Base-by-base conservation (phyloP, 345 rosid genomes). In the Cardamine occulta region DNA sequence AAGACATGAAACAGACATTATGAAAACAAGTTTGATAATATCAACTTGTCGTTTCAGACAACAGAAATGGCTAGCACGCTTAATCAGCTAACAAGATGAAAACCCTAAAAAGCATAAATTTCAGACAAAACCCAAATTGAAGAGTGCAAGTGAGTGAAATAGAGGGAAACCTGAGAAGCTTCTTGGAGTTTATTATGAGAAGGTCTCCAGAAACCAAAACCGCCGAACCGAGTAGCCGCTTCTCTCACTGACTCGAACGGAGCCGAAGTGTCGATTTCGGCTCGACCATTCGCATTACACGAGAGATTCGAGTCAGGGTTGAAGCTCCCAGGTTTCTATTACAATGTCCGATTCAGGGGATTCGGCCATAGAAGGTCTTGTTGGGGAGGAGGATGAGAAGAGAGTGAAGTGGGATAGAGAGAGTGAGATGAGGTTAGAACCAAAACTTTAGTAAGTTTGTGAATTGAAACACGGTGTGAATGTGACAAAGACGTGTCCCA, bases 211-310 rank as follows among this genome's bases (percentile, higher is more conserved):
- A 79, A 89, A 56, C 99, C 97, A 61, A 89, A 68, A 24, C 97
- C 99, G 39, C 99, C 97, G 75, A 95, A 95, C 12, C 97, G 91
- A 77, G 68, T 79, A 24, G 87, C 93, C 0, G 97, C 97, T 39
- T 91, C 97, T 84, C 84, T 91, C 19, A 95, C 99, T 1, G 99
- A 91, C 86, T 86, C 92, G 70, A 95, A 90, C 53, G 97, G 99
- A 8, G 88, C 85, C 52, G 99, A 91, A 2, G 97, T 86, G 49
- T 94, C 99, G 75, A 95, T 88, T 79, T 88, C 97, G 5, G 83
- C 89, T 45, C 75, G 77, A 39, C 14, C 57, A 64, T 63, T 53
- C 12, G 48, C 40, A 24, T 26, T 57, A 31, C 3, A 3, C 8
- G 52, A n/a, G 13, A 62, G 70, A 68, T 70, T 70, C 66, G 66